A percentile compares a stretch with the other conserved stretches of the same genome.
Conservation (phyloP, 352 stramenopile genomes). For the Phytophthora megakarya region DNA sequence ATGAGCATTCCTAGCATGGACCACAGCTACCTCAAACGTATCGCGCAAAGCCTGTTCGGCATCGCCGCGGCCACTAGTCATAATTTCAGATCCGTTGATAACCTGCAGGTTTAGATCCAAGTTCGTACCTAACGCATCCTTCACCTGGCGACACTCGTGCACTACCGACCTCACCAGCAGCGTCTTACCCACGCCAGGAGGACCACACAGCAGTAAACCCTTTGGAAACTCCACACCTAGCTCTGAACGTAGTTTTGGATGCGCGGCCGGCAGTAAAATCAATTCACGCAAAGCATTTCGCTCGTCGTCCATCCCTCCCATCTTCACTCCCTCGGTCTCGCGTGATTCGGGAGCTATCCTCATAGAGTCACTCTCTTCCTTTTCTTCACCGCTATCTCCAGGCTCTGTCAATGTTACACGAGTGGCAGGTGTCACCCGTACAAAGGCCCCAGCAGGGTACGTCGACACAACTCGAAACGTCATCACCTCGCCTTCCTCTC, state of each 20-base stretch:
- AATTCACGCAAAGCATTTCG: slow-evolving; percentile 64
- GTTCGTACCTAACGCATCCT: slow-evolving; percentile 24
- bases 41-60: slow-evolving; percentile 63
- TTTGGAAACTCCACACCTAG: slow-evolving; percentile 75
- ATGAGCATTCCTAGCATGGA: slow-evolving; percentile 33
- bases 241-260: slow-evolving; percentile 36
- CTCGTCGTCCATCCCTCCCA: slow-evolving; percentile 76
- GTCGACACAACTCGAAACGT: slow-evolving; percentile 55
- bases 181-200: slow-evolving; percentile 83
- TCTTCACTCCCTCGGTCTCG: slow-evolving; percentile 26
- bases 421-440: slow-evolving; percentile 45
- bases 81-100: slow-evolving; percentile 85
- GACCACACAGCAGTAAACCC: slow-evolving; percentile 72
- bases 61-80: slow-evolving; percentile 75
- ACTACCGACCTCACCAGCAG: slow-evolving; percentile 76
- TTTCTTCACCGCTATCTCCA: neutral
- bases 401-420: slow-evolving; percentile 60
- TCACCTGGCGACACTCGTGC: slow-evolving; percentile 51
- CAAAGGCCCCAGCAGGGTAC: slow-evolving; percentile 45
- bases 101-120: slow-evolving; percentile 59
- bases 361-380: neutral
- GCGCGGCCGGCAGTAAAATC: slow-evolving; percentile 62
- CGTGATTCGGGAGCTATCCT: neutral
- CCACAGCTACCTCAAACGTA: slow-evolving; percentile 56
- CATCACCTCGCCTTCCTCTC: slow-evolving; percentile 6